These are phyloP conservation scores for Neurospora hispaniola DNA, from an alignment of 495 filamentous ascomycete genomes.

Conservation along the genomic window DNA sequence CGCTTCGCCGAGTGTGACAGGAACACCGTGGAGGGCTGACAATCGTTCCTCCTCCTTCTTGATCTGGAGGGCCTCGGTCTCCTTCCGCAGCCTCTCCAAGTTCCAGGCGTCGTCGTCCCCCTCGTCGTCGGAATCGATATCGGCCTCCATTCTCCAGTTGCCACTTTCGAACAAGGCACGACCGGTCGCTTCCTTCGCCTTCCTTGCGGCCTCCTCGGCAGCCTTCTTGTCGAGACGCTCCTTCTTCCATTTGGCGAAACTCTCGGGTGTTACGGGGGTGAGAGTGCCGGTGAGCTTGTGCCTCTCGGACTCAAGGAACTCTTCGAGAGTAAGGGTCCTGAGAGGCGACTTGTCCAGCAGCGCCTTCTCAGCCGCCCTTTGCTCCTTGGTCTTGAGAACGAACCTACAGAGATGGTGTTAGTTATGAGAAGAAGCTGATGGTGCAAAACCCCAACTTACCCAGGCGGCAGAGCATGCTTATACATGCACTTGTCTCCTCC, in stretches of 20 bases:
- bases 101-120: conserved; percentile 61
- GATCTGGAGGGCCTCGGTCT: conserved; percentile 56
- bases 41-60: conserved; percentile 53
- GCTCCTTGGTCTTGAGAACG: conserved; percentile 94
- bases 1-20: background rate
- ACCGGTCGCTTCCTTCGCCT: conserved; percentile 91
- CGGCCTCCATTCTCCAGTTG: conserved; percentile 69
- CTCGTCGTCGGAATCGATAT: conserved; percentile 48
- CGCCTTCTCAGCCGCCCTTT: conserved; percentile 93
- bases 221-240: conserved; percentile 90
- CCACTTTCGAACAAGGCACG: conserved; percentile 92
- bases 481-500: conserved; percentile 98
- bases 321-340: conserved; percentile 89
- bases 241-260: conserved; percentile 93
- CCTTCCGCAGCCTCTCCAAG: conserved; percentile 59
- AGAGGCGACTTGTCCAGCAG: conserved; percentile 91
- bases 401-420: conserved; percentile 47
- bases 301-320: conserved; percentile 90
- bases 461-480: conserved; percentile 85
- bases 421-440: conserved; percentile 7
- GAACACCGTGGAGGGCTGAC: conserved; percentile 21
- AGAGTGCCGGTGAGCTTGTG: conserved; percentile 84
- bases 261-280: conserved; percentile 86
- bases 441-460: conserved; percentile 42
- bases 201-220: conserved; percentile 74